Evolutionary conservation across 1,284 basidiomycete species (phyloP).

Genomic region (Chondrostereum purpureum): DNA sequence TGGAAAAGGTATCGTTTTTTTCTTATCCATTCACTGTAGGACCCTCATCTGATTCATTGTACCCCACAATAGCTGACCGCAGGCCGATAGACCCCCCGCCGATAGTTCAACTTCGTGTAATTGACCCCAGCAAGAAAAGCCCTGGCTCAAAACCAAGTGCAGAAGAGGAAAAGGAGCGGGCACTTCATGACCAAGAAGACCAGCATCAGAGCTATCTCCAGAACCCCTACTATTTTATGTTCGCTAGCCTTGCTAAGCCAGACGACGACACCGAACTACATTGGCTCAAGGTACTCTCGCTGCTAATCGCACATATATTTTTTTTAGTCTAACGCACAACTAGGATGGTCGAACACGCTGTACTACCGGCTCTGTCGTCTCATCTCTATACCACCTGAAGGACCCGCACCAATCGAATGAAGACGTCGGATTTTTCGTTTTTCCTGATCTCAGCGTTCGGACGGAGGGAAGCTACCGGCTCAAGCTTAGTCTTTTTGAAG

Average conservation of each 20-base stretch:
- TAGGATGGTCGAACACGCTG: constrained; percentile 86
- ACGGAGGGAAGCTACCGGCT: constrained; percentile 85
- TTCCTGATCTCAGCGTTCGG: constrained; percentile 80
- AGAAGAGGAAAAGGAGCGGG: not conserved
- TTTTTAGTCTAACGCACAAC: constrained; percentile 1
- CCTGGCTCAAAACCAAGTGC: constrained; percentile 5
- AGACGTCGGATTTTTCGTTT: constrained; percentile 77
- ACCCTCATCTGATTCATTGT: constrained; percentile 9
- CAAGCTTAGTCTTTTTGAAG: constrained; percentile 89
- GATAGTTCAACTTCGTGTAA: constrained; percentile 89
- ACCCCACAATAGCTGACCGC: constrained; percentile 63
- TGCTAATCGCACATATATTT: not conserved
- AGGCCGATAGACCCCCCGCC: constrained; percentile 95
- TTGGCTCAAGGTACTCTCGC: constrained; percentile 64
- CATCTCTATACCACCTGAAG: constrained; percentile 90
- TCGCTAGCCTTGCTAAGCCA: constrained; percentile 80
- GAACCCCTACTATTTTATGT: constrained; percentile 94
- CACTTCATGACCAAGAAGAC: not conserved
- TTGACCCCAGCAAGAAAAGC: constrained; percentile 31
- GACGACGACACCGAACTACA: constrained; percentile 91
- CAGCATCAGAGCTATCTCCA: constrained; percentile 47
- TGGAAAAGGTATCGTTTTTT: constrained; percentile 55
- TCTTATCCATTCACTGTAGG: constrained; percentile 13
- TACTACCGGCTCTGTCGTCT: constrained; percentile 86
- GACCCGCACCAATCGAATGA: constrained; percentile 79